Evolutionary conservation across 257 asterid species (phyloP), one percentile per base, ranked within the genome.

Genomic region (Plantago ovata): DNA sequence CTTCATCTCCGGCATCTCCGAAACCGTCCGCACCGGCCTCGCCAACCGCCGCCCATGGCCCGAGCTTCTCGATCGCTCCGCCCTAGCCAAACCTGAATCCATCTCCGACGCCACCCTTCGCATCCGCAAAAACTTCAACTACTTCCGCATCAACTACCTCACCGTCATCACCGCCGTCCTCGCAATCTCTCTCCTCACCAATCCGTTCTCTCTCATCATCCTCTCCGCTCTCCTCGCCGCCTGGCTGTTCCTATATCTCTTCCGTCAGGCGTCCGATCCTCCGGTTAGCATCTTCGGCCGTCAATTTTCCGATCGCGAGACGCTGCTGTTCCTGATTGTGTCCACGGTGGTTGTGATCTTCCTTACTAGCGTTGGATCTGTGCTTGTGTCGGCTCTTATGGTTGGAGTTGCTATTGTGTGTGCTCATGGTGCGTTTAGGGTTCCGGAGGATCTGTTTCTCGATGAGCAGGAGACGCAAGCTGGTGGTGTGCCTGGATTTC

Each of bases 341-440:
- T 72, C 84, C 16, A 70, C 77, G 7, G 36, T 69, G 0, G 66
- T 79, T 8, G 85, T 84, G 0, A 41, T 84, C 23, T 81, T 81
- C 28, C 73, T 84, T 36, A 84, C 94, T 3, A 84, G 90, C 65
- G 88, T 84, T 14, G 94, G 94, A 44, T 66, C 85, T 20, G 81
- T 84, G 22, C 69, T 81, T 0, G 83, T 79, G 15, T 78, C 88
- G 9, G 87, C 94, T 0, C 63, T 79, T 9, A 67, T 79, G 85
- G 63, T 77, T n/a, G 94, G 90, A 1, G 56, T 71, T 2, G 86
- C 77, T 4, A 66, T 84, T 50, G 87, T 84, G 14, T 74, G 75
- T 53, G 66, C 63, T 6, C 90, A 84, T 58, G 89, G 79, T n/a
- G 85, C 90, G 40, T 81, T 81, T 70, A 71, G 87, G 69, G 70